Percentiles rank a stretch among this genome's conserved stretches.
Conservation (phyloP, 2,329 filamentous ascomycete genomes). For the Cadophora sp. region DNA sequence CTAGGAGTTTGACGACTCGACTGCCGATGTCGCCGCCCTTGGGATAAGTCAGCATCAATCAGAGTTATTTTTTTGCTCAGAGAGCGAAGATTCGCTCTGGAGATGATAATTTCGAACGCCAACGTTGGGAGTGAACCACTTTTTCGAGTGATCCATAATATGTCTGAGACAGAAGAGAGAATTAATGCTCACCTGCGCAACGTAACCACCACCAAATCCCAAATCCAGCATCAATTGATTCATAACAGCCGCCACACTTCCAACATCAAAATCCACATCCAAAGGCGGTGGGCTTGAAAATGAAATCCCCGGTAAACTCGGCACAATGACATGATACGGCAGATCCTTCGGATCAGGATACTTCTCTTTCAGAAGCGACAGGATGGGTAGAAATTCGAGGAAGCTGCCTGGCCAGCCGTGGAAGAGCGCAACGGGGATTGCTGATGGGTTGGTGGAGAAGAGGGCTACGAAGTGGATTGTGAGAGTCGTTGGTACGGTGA, state of each 20-base stretch:
- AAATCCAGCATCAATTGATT: slow-evolving; percentile 29
- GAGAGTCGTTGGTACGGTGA: slow-evolving; percentile 6
- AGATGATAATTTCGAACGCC: too few relatives aligned
- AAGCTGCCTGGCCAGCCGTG: slow-evolving; percentile 37
- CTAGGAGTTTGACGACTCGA: slow-evolving; percentile 29
- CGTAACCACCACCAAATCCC: slow-evolving; percentile 42
- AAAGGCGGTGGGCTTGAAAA: slow-evolving; percentile 33
- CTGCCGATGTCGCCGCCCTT: slow-evolving; percentile 31
- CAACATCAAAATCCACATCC: slow-evolving; percentile 45
- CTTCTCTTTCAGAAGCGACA: slow-evolving; percentile 41
- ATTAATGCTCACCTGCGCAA: slow-evolving; percentile 29
- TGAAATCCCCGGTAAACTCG: slow-evolving; percentile 34
- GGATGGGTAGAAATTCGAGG: slow-evolving; percentile 32
- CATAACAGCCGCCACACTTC: slow-evolving; percentile 22
- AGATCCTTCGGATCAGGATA: slow-evolving; percentile 24
- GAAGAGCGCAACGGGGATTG: slow-evolving; percentile 29
- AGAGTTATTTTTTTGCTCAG: too few relatives aligned
- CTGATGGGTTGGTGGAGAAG: slow-evolving; percentile 30
- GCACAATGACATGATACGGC: slow-evolving; percentile 36
- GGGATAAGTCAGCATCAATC: neutral
- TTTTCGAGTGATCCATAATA: too few relatives aligned
- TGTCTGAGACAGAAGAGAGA: too few relatives aligned
- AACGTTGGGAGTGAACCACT: too few relatives aligned
- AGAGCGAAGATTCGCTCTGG: too few relatives aligned
- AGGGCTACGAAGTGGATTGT: slow-evolving; percentile 32